Percentiles rank a stretch among this genome's conserved stretches.
phyloP scores from a whole-genome alignment of 2,329 filamentous ascomycete genomes.

The Didymosphaeria variabile region DNA sequence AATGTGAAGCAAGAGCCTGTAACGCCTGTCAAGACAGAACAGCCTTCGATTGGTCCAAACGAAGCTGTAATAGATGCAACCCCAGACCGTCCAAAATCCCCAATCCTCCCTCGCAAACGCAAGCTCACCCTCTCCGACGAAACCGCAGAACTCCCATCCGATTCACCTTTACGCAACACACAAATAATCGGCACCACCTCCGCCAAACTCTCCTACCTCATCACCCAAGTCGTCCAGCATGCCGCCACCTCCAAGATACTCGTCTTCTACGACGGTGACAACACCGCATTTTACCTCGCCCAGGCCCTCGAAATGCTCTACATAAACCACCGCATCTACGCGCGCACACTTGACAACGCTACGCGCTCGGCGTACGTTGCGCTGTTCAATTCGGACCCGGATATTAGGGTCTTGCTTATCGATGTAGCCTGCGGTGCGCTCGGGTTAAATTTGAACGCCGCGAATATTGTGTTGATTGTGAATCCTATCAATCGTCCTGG shows the following conservation, averaged over 20 bases:
- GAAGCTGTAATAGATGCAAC: background rate
- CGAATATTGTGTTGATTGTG: constrained; percentile 87
- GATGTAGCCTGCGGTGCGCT: constrained; percentile 90
- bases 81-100: constrained; percentile 19
- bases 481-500: constrained; percentile 86
- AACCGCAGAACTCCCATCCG: constrained; percentile 41
- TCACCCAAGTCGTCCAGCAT: constrained; percentile 75
- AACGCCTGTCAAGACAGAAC: background rate
- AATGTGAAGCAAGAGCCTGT: constrained; percentile 7
- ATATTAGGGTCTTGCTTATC: constrained; percentile 84
- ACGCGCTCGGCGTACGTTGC: constrained; percentile 78
- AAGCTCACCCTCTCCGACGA: constrained; percentile 44
- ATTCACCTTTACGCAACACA: constrained; percentile 66
- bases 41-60: background rate
- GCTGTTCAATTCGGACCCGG: constrained; percentile 75
- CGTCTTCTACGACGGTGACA: constrained; percentile 90
- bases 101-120: constrained; percentile 38
- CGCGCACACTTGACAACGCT: constrained; percentile 67
- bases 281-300: constrained; percentile 85
- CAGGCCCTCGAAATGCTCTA: constrained; percentile 79
- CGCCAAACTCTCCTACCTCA: constrained; percentile 84
- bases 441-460: constrained; percentile 83
- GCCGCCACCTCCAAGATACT: constrained; percentile 83
- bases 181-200: constrained; percentile 81
- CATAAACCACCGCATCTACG: constrained; percentile 72